Conservation (phyloP, 495 filamentous ascomycete genomes). For the Talaromyces proteolyticus region DNA sequence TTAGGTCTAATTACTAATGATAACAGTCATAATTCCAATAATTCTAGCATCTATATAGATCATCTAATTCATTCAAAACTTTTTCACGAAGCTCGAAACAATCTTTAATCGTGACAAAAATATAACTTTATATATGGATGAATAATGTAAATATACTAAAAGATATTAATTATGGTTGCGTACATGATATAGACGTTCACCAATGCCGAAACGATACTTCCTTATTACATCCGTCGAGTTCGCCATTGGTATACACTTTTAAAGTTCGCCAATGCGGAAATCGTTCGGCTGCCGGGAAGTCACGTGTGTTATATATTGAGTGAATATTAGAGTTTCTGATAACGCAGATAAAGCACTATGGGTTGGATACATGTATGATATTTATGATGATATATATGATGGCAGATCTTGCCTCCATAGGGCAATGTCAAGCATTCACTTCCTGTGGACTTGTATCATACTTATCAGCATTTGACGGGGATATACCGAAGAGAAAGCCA, state of each 20-base stretch:
- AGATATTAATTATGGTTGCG: too few relatives aligned
- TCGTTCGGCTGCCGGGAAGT: too few relatives aligned
- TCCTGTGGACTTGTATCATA: conserved; percentile 2
- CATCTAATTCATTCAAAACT: too few relatives aligned
- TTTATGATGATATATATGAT: not conserved
- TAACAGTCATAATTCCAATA: too few relatives aligned
- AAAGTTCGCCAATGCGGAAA: conserved; percentile 4
- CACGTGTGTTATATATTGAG: conserved; percentile 1
- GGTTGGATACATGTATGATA: not conserved
- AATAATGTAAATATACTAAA: not conserved
- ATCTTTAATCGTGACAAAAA: too few relatives aligned
- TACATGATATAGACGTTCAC: too few relatives aligned
- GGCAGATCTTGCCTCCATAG: not conserved
- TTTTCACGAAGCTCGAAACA: too few relatives aligned
- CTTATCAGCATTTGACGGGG: not conserved
- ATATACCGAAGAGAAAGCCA: conserved; percentile 1
- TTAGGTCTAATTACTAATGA: not conserved
- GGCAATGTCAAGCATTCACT: not conserved
- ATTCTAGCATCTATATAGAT: too few relatives aligned
- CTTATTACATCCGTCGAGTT: not conserved
- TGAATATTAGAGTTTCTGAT: conserved; percentile 1
- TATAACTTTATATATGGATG: not conserved
- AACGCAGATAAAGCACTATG: not conserved
- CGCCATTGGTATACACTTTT: not conserved
- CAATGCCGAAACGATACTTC: not conserved